Evolutionary conservation across 73 alveolate species (phyloP).

Genomic region (Stentor coeruleus): DNA sequence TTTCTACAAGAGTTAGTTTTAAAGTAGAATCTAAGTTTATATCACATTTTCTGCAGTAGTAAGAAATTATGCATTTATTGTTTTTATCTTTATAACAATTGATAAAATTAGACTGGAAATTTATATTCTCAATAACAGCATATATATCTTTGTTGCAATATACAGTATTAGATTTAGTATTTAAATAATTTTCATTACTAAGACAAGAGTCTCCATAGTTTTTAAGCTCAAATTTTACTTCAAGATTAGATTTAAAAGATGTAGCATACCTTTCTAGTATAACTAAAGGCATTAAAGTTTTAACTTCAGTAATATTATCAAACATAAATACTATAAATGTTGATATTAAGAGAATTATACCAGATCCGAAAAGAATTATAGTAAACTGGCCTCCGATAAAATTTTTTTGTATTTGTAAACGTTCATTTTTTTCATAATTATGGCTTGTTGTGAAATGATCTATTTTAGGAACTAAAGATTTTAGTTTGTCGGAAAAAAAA

Average conservation of each 20-base stretch:
- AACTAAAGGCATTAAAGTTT: not conserved
- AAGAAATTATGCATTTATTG: not conserved
- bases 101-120: no score
- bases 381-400: not conserved
- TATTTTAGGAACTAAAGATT: not conserved
- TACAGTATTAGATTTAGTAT: not conserved
- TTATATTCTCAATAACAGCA: not conserved
- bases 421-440: not conserved
- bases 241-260: not conserved
- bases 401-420: not conserved
- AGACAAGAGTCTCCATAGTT: slow-evolving; percentile 4
- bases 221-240: not conserved
- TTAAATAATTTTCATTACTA: not conserved
- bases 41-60: not conserved
- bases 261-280: not conserved
- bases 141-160: not conserved
- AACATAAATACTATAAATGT: not conserved
- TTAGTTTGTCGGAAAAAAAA: not conserved
- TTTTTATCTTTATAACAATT: not conserved
- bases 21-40: not conserved
- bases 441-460: not conserved
- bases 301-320: not conserved
- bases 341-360: not conserved
- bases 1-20: not conserved
- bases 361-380: not conserved